Conservation (phyloP, 2,329 filamentous ascomycete species). For the Xylaria hypoxylon region DNA sequence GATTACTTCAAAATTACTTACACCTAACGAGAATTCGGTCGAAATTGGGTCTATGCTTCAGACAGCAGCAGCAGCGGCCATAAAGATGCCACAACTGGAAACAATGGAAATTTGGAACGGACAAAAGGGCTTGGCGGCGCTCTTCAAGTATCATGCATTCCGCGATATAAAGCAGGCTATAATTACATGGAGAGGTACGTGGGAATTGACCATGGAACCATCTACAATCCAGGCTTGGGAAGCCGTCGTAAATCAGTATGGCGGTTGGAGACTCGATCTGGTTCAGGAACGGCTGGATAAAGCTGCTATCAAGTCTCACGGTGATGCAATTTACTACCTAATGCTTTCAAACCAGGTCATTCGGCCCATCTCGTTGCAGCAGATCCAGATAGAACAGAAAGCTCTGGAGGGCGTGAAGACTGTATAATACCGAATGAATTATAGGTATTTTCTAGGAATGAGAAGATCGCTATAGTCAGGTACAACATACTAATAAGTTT, state of each 20-base stretch:
- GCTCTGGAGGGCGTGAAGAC: constrained; percentile 40
- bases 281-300: constrained; percentile 47
- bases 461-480: too few species aligned
- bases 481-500: too few species aligned
- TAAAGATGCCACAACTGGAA: constrained; percentile 50
- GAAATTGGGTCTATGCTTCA: constrained; percentile 45
- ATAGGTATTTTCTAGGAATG: too few species aligned
- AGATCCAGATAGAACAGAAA: constrained; percentile 50
- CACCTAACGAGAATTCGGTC: constrained; percentile 37
- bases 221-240: constrained; percentile 47
- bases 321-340: constrained; percentile 50
- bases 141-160: constrained; percentile 48
- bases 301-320: constrained; percentile 48
- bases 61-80: constrained; percentile 45
- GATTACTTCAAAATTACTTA: constrained; percentile 50
- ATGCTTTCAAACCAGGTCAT: constrained; percentile 48
- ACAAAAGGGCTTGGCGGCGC: constrained; percentile 48
- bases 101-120: constrained; percentile 54
- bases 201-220: constrained; percentile 46
- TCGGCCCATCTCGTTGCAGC: constrained; percentile 51
- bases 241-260: constrained; percentile 43
- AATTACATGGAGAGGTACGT: constrained; percentile 49
- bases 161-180: constrained; percentile 33
- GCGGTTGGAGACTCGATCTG: constrained; percentile 37
- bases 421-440: constrained; percentile 6